Evolutionary conservation across 306 rosid species (phyloP), one percentile per base, ranked within the genome.

Genomic region (Prunus armeniaca): DNA sequence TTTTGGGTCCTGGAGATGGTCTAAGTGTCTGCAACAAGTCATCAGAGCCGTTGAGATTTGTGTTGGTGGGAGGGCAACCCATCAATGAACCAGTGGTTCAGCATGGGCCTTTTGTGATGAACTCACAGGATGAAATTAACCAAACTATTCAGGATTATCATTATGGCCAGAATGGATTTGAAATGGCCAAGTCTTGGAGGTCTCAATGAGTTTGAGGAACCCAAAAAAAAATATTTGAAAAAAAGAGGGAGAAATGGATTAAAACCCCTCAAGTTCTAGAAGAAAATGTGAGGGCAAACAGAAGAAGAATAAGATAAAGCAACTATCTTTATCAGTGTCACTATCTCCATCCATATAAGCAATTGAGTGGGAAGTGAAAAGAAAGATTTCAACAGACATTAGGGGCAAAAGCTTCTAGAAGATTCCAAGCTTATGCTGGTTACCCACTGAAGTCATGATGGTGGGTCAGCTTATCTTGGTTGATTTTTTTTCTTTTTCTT

Each of bases 101-200:
- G 71, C 82, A 92, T 79, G 98, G 98, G 6, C 98, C 97, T 20
- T 92, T 95, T 86, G 98, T 95, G 54, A 95, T 95, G 98, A 95
- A 95, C 74, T 80, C 97, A 12, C 97, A 89, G 71, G 86, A 93
- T 80, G 97, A 95, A 46, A 95, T 95, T 67, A 88, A 92, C 25
- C 86, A 86, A 56, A 86, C 98, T 4, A 79, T 95, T 60, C 88
- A 90, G 74, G 98, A 95, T 79, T 90, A 92, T 80, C 94, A 90
- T 0, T 74, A 78, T 63, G 74, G 76, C 46, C 79, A 64, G 79
- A 92, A 95, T 79, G 98, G 98, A 0, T 95, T 95, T 83, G 97
- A 92, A 84, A 92, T 80, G 90, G 93, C 88, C 17, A 88, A 79
- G 77, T 68, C 81, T 69, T 92, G 96, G 95, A 88, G 87, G 50